These are phyloP conservation scores for Dactylis glomerata DNA, from an alignment of 176 grass and related monocot genomes.

Conservation along the genomic window DNA sequence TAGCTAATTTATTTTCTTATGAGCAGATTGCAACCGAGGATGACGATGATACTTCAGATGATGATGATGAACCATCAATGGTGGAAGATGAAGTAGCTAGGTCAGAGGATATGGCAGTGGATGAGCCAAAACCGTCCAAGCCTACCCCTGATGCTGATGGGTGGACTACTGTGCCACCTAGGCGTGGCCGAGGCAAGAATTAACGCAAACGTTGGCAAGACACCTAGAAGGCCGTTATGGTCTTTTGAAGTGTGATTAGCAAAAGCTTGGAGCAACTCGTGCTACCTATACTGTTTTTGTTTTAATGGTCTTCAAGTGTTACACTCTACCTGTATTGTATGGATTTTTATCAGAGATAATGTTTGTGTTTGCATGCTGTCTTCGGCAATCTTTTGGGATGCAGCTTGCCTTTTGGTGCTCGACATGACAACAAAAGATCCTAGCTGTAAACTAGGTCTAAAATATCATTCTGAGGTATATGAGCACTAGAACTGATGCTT, in stretches of 20 bases:
- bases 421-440: background rate
- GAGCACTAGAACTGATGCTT: background rate
- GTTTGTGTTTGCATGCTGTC: background rate
- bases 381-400: background rate
- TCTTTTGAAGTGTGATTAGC: background rate
- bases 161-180: slow-evolving; percentile 72
- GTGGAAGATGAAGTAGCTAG: slow-evolving; percentile 35
- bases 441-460: background rate
- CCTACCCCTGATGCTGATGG: slow-evolving; percentile 61
- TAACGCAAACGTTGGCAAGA: slow-evolving; percentile 21
- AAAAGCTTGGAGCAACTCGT: background rate
- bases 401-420: too few relatives aligned
- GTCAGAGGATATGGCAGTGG: slow-evolving; percentile 42
- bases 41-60: slow-evolving; percentile 47
- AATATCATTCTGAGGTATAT: background rate
- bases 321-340: background rate
- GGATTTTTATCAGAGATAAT: background rate
- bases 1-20: background rate
- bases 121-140: slow-evolving; percentile 36
- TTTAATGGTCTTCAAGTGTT: background rate
- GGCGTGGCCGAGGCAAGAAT: slow-evolving; percentile 36
- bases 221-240: background rate
- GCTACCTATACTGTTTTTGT: background rate
- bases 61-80: slow-evolving; percentile 21
- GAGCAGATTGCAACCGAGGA: slow-evolving; percentile 37